Conservation (phyloP, 202 grass and related monocot genomes). For the Zoysia matrella region DNA sequence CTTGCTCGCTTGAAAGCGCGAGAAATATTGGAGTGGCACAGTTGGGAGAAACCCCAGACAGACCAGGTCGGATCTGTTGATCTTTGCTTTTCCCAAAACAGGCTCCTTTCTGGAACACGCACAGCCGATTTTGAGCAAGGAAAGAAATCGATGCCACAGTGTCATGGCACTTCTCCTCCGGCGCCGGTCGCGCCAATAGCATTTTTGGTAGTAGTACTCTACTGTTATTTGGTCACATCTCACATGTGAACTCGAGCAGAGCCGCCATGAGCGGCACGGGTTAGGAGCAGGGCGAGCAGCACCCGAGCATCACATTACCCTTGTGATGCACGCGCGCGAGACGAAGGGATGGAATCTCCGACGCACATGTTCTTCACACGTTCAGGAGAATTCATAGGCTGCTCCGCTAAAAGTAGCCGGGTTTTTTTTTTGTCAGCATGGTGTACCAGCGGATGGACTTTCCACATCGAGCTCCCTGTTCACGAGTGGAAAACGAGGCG, state of each 20-base stretch:
- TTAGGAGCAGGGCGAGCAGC: neutral
- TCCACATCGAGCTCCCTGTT: neutral
- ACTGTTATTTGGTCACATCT: neutral
- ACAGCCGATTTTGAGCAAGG: neutral
- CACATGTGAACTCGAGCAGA: conserved; percentile 28
- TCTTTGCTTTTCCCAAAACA: neutral
- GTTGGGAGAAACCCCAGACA: neutral
- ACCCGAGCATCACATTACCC: neutral
- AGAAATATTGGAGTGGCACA: neutral
- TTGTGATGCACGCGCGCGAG: conserved; percentile 12
- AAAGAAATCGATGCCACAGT: neutral
- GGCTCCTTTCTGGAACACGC: neutral
- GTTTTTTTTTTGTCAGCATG: neutral
- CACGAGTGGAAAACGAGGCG: neutral
- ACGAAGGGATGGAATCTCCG: neutral
- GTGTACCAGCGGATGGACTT: neutral
- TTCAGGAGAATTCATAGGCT: neutral
- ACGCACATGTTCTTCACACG: conserved; percentile 27
- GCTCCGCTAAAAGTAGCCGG: no score
- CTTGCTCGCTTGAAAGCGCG: neutral
- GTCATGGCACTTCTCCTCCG: neutral
- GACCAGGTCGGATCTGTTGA: conserved; percentile 42
- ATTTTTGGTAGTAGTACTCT: no score
- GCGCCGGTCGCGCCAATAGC: neutral
- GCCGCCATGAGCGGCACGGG: neutral